These are phyloP conservation scores for Alternaria alternata DNA, from an alignment of 2,329 filamentous ascomycete species.

Conservation along the genomic window DNA sequence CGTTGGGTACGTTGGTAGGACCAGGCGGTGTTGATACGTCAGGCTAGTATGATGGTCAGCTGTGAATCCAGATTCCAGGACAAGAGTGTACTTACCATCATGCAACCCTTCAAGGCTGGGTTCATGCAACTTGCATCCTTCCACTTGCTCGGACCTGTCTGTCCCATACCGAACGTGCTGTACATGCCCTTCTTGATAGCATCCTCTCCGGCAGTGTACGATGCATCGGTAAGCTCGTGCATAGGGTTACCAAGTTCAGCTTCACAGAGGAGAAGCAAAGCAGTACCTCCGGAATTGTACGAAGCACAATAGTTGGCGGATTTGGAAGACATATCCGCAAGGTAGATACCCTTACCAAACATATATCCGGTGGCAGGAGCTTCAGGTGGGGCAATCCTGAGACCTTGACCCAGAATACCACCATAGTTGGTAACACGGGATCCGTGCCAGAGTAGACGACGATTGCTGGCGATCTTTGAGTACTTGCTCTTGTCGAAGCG, in stretches of 20 bases:
- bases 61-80: neutral
- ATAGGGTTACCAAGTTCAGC: conserved; percentile 82
- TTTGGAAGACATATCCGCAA: conserved; percentile 82
- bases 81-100: conserved; percentile 65
- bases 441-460: conserved; percentile 86
- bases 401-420: conserved; percentile 85
- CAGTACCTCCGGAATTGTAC: conserved; percentile 70
- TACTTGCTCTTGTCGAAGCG: conserved; percentile 70
- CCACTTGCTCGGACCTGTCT: conserved; percentile 71
- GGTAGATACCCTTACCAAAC: conserved; percentile 90
- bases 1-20: conserved; percentile 56
- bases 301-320: conserved; percentile 79
- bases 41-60: conserved; percentile 30
- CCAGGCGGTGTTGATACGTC: conserved; percentile 54
- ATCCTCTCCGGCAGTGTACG: conserved; percentile 69
- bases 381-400: conserved; percentile 88
- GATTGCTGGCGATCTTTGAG: conserved; percentile 66
- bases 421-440: conserved; percentile 84
- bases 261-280: conserved; percentile 82
- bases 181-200: conserved; percentile 68
- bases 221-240: conserved; percentile 65
- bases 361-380: conserved; percentile 83
- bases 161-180: conserved; percentile 76
- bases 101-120: conserved; percentile 69
- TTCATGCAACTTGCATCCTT: conserved; percentile 77